A percentile compares a stretch with the other conserved stretches of the same genome.
phyloP scores from a whole-genome alignment of 495 filamentous ascomycete genomes.

The Hypoxylon crocopeplum region DNA sequence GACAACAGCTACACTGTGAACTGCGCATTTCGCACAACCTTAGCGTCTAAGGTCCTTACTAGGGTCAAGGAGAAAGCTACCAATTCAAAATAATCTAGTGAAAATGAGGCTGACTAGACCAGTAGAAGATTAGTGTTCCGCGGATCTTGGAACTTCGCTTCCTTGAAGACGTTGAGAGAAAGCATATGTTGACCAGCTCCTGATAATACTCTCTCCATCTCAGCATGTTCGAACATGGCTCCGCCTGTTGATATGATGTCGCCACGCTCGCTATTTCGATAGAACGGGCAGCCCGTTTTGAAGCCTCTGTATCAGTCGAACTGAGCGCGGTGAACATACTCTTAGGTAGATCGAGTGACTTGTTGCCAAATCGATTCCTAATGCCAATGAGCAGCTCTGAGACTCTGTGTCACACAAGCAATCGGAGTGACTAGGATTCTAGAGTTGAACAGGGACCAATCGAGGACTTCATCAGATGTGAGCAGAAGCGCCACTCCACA shows the following conservation, averaged over 20 bases:
- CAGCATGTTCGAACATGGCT: neutral
- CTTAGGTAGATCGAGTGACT: too few species aligned
- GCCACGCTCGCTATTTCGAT: too few species aligned
- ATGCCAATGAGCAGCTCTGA: too few species aligned
- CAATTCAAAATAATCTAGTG: conserved; percentile 9
- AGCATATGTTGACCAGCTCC: conserved; percentile 6
- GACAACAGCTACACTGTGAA: conserved; percentile 1
- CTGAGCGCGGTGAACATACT: too few species aligned
- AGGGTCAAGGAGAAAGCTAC: conserved; percentile 3
- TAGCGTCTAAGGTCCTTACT: conserved; percentile 12
- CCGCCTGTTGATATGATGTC: neutral
- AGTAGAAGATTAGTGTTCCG: conserved; percentile 8
- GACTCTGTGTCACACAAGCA: conserved; percentile 4
- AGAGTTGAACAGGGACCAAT: neutral
- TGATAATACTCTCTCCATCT: neutral
- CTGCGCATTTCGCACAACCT: conserved; percentile 19
- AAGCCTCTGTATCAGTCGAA: too few species aligned
- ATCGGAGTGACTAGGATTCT: neutral
- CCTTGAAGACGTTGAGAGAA: neutral
- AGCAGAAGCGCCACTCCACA: conserved; percentile 1
- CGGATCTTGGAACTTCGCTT: neutral
- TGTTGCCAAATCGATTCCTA: too few species aligned
- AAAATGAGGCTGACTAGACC: conserved; percentile 21
- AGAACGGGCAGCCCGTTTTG: too few species aligned
- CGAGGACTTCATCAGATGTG: neutral